phyloP scores from a whole-genome alignment of 2,329 filamentous ascomycete species.

The Ophiostoma ips region DNA sequence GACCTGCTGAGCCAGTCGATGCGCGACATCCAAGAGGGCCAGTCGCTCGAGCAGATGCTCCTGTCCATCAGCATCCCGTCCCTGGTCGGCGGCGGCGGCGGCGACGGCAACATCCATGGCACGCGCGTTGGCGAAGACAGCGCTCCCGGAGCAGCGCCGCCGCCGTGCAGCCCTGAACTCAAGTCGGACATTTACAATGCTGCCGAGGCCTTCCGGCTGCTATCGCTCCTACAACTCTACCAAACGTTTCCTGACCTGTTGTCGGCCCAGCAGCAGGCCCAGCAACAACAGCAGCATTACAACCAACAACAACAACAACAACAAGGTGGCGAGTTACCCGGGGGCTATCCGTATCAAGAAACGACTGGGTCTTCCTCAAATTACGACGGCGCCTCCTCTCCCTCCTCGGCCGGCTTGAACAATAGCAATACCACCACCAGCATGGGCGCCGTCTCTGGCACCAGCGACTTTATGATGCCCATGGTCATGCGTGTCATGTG shows the following conservation, averaged over 20 bases:
- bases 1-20: constrained; percentile 16
- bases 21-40: constrained; percentile 21
- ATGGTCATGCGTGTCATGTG: constrained; percentile 8
- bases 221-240: constrained; percentile 26
- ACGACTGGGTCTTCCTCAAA: neutral
- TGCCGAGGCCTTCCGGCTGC: constrained; percentile 25
- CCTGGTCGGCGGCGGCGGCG: neutral
- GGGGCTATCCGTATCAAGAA: neutral
- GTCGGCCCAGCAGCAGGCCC: neutral
- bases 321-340: too few relatives aligned
- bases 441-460: neutral
- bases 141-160: neutral
- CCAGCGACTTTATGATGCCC: constrained; percentile 5
- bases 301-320: neutral
- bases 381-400: too few relatives aligned
- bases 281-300: neutral
- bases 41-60: constrained; percentile 22
- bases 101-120: too few relatives aligned
- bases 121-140: neutral
- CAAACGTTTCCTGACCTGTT: constrained; percentile 20
- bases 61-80: constrained; percentile 18
- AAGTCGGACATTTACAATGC: constrained; percentile 21
- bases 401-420: neutral
- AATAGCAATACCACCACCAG: neutral
- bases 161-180: constrained; percentile 12